Conservation (phyloP, 257 asterid species). For the Euphrasia confusa region DNA sequence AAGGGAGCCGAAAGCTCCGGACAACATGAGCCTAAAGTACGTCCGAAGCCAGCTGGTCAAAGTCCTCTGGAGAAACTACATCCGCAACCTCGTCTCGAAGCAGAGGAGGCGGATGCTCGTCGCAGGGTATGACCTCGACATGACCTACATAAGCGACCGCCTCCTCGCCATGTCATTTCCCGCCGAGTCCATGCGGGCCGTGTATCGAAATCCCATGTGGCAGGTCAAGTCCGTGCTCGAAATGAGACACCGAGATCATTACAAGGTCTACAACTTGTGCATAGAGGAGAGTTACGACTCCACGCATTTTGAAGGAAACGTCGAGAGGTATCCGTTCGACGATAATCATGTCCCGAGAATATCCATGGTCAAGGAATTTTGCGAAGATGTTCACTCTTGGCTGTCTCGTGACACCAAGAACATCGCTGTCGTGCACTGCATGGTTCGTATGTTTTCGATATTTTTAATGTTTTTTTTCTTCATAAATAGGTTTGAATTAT, state of each 20-base stretch:
- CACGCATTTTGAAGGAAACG: slow-evolving; percentile 64
- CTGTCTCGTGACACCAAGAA: slow-evolving; percentile 61
- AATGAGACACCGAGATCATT: slow-evolving; percentile 63
- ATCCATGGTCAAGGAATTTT: slow-evolving; percentile 62
- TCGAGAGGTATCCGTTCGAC: slow-evolving; percentile 75
- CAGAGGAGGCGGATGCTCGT: slow-evolving; percentile 69
- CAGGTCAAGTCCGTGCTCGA: slow-evolving; percentile 77
- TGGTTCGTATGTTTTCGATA: slow-evolving; percentile 37
- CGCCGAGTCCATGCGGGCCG: slow-evolving; percentile 66
- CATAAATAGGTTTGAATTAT: too few relatives aligned
- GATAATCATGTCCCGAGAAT: slow-evolving; percentile 80
- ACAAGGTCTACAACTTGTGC: slow-evolving; percentile 83
- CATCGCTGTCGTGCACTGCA: slow-evolving; percentile 80
- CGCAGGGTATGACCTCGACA: slow-evolving; percentile 82
- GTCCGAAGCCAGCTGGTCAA: slow-evolving; percentile 33
- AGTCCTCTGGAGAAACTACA: slow-evolving; percentile 44
- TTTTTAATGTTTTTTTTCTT: too few relatives aligned
- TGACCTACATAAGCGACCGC: slow-evolving; percentile 72
- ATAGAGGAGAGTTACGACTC: slow-evolving; percentile 58
- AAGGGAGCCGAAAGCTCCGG: slow-evolving; percentile 29
- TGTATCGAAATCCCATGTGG: slow-evolving; percentile 85
- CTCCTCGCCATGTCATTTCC: slow-evolving; percentile 82
- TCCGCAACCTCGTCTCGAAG: slow-evolving; percentile 71
- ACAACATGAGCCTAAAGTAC: slow-evolving; percentile 7
- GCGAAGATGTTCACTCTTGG: slow-evolving; percentile 78